Percentiles rank a stretch among this genome's conserved stretches.
Evolutionary conservation across 257 asterid genomes (phyloP).

Genomic region (Solanum sparsipilum): DNA sequence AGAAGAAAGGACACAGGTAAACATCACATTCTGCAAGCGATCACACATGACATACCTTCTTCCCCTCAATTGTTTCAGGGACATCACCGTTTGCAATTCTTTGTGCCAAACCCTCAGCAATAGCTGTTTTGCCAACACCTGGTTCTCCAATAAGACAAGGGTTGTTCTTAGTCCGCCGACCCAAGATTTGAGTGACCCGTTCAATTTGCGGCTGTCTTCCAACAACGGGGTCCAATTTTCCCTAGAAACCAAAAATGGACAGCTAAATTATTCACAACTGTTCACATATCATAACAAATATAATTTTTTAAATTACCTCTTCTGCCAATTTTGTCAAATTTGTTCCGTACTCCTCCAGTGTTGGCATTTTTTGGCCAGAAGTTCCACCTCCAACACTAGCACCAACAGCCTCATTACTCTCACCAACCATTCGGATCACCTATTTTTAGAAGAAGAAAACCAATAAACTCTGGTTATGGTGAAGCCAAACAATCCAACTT

Average conservation of each 20-base stretch:
- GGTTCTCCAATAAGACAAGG: slow-evolving; percentile 99
- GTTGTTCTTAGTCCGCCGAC: slow-evolving; percentile 90
- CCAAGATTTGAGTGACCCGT: slow-evolving; percentile 95
- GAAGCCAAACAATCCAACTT: background rate
- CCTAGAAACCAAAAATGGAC: slow-evolving; percentile 32
- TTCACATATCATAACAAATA: background rate
- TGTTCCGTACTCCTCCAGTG: slow-evolving; percentile 72
- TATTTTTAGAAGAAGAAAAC: slow-evolving; percentile 1
- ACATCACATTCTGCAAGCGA: background rate
- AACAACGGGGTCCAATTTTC: slow-evolving; percentile 94
- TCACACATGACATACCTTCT: slow-evolving; percentile 46
- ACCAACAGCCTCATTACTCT: slow-evolving; percentile 68
- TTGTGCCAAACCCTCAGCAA: slow-evolving; percentile 98
- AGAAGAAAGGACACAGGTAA: background rate
- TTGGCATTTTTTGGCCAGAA: slow-evolving; percentile 70
- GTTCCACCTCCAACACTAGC: slow-evolving; percentile 79
- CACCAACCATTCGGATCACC: slow-evolving; percentile 83
- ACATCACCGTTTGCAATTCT: slow-evolving; percentile 91
- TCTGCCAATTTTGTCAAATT: slow-evolving; percentile 72
- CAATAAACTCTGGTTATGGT: background rate
- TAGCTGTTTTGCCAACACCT: slow-evolving; percentile 98
- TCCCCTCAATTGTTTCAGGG: slow-evolving; percentile 96
- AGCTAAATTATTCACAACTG: background rate
- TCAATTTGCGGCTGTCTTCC: slow-evolving; percentile 91
- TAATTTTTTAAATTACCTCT: slow-evolving; percentile 46